These are phyloP conservation scores for Linanthus parryae DNA, from an alignment of 148 eudicot species.

Conservation along the genomic window DNA sequence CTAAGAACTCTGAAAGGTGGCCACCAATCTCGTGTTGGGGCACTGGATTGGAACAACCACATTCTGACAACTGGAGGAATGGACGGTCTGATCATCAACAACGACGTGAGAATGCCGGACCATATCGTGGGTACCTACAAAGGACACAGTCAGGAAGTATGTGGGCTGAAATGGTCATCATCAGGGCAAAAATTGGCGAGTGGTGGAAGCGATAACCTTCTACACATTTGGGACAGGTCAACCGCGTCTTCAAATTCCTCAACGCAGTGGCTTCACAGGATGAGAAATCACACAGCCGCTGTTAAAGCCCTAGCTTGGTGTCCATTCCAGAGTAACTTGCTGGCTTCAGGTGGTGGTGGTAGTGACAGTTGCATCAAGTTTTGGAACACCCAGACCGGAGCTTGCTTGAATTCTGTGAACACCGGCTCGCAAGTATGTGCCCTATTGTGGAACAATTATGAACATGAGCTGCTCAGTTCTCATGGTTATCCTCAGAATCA, in stretches of 20 bases:
- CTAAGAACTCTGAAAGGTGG: slow-evolving; percentile 73
- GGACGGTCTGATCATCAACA: slow-evolving; percentile 70
- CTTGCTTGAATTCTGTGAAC: slow-evolving; percentile 74
- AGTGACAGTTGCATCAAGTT: slow-evolving; percentile 74
- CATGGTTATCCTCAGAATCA: slow-evolving; percentile 86
- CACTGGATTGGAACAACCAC: slow-evolving; percentile 81
- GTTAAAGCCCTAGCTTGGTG: slow-evolving; percentile 94
- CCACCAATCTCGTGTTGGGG: slow-evolving; percentile 66
- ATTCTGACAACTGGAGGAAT: slow-evolving; percentile 78
- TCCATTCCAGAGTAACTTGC: slow-evolving; percentile 78
- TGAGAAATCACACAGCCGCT: slow-evolving; percentile 83
- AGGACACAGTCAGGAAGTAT: slow-evolving; percentile 81
- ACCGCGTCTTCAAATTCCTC: slow-evolving; percentile 54
- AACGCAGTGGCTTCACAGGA: slow-evolving; percentile 77
- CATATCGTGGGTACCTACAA: slow-evolving; percentile 58
- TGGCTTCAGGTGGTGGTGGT: slow-evolving; percentile 91
- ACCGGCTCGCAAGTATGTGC: slow-evolving; percentile 89
- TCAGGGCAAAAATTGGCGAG: slow-evolving; percentile 83
- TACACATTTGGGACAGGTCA: slow-evolving; percentile 80
- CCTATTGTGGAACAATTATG: slow-evolving; percentile 76
- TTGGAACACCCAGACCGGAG: slow-evolving; percentile 93
- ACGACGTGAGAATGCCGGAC: slow-evolving; percentile 57
- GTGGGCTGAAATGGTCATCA: slow-evolving; percentile 83
- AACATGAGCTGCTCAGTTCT: slow-evolving; percentile 78
- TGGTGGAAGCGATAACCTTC: slow-evolving; percentile 79